phyloP scores from a whole-genome alignment of 768 basidiomycete genomes.

The Guyanaporus albipodus region DNA sequence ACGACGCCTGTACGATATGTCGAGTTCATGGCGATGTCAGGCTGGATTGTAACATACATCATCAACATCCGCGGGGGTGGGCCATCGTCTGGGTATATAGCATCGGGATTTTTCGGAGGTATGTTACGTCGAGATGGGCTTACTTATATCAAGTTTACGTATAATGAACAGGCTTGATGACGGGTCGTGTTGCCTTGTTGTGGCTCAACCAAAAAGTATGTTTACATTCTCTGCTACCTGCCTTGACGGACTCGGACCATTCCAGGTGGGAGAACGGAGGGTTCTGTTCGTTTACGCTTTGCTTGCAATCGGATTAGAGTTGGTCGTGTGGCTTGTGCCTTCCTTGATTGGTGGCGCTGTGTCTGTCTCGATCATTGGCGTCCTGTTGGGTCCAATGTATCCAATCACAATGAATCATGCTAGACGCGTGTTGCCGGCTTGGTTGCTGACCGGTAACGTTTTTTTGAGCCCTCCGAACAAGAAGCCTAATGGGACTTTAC shows the following conservation, averaged over 20 bases:
- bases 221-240: background rate
- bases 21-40: constrained; percentile 26
- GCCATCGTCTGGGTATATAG: constrained; percentile 45
- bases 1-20: background rate
- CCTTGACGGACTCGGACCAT: background rate
- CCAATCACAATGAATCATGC: constrained; percentile 66
- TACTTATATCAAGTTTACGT: background rate
- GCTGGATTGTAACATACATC: constrained; percentile 69
- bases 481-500: constrained; percentile 16
- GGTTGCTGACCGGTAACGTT: constrained; percentile 51
- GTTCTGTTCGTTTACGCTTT: constrained; percentile 50
- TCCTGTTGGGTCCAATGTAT: constrained; percentile 50
- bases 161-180: constrained; percentile 46
- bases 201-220: constrained; percentile 52
- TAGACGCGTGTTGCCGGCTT: constrained; percentile 62
- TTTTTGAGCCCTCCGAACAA: too few relatives aligned
- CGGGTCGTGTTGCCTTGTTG: constrained; percentile 51
- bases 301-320: constrained; percentile 51
- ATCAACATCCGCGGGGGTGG: constrained; percentile 43
- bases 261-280: constrained; percentile 50
- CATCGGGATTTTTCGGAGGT: constrained; percentile 58
- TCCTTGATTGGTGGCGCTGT: constrained; percentile 51
- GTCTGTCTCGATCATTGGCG: constrained; percentile 52
- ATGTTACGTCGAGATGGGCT: constrained; percentile 1
- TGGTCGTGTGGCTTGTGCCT: constrained; percentile 56